Percentiles rank a stretch among this genome's conserved stretches.
These are phyloP conservation scores for Cadophora sp. DNA, from an alignment of 2,329 filamentous ascomycete species.

Conservation along the genomic window DNA sequence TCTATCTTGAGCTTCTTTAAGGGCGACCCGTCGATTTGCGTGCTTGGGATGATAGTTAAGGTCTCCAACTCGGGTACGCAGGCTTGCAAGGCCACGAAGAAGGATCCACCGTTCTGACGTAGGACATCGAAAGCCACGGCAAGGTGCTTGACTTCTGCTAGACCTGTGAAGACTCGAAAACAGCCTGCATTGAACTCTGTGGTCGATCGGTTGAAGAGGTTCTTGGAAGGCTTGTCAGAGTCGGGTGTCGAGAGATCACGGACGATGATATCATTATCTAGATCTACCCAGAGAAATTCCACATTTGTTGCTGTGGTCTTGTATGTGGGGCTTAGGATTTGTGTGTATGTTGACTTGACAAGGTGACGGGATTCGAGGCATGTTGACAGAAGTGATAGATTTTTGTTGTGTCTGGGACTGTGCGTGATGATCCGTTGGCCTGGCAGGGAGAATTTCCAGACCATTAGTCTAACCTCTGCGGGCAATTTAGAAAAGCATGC, in stretches of 20 bases:
- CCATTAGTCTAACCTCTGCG: constrained; percentile 24
- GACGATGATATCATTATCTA: constrained; percentile 24
- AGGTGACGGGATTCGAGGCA: constrained; percentile 25
- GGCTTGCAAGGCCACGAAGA: constrained; percentile 25
- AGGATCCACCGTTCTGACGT: constrained; percentile 23
- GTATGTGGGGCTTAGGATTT: constrained; percentile 15
- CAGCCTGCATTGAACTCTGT: constrained; percentile 18
- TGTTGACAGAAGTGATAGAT: constrained; percentile 9
- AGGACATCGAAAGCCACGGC: constrained; percentile 27
- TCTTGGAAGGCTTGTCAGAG: not conserved
- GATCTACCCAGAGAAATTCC: constrained; percentile 18
- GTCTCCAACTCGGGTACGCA: constrained; percentile 22
- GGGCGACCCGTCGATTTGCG: constrained; percentile 19
- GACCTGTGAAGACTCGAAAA: constrained; percentile 21
- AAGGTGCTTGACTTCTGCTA: constrained; percentile 25
- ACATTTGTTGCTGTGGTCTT: constrained; percentile 5
- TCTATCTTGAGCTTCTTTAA: not conserved
- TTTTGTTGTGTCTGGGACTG: constrained; percentile 22
- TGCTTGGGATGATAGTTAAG: constrained; percentile 25
- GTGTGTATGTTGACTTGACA: not conserved
- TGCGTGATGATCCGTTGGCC: constrained; percentile 25
- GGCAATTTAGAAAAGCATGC: constrained; percentile 25
- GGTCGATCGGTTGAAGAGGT: constrained; percentile 20
- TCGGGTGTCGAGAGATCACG: constrained; percentile 24
- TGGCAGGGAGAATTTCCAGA: constrained; percentile 25